Evolutionary conservation across 2,329 filamentous ascomycete species (phyloP), one percentile per base, ranked within the genome.

Genomic region (Hymenoscyphus salicellus): DNA sequence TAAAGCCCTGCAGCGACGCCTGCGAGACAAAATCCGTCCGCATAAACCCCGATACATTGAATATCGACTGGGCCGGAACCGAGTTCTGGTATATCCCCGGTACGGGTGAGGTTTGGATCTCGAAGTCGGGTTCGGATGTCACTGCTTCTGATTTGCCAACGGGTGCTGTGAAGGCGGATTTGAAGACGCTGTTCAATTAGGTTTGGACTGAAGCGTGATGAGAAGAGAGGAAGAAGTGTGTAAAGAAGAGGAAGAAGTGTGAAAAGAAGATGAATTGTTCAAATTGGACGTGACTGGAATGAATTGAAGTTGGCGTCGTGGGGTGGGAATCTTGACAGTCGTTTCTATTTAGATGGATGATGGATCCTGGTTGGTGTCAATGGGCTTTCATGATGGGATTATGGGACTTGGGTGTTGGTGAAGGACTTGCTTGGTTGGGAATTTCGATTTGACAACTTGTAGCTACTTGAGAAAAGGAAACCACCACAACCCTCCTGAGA

Each of bases 61-160:
- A 26, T 20, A 23, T 52, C 30, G 30, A 58, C 28, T 58, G 55
- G 55, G 28, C 55, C 30, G 55, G 55, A n/a, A 33, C 3, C 17
- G 55, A 58, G n/a, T 58, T 58, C 55, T 58, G 55, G 55, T 58
- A 58, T 30, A 20, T 38, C 8, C 55, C 55, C n/a, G 20, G 30
- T 11, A 58, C 30, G 3, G 17, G 30, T 1, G 26, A 58, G 8
- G 30, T 58, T 11, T 58, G 55, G 55, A 38, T 33, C n/a, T 28
- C 55, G 3, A 23, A 58, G 30, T 16, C 16, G 30, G 55, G 32
- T 10, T 17, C 14, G 36, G 20, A 5, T 23, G 23, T 10, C 14
- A 1, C 14, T 4, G 3, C 20, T n/a, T 3, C 11, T 14, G 55
- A 38, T 11, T 20, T 38, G 8, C 55, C 55, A 16, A 6, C 5